phyloP scores from a whole-genome alignment of 148 eudicot genomes.

The Polygonum aviculare region DNA sequence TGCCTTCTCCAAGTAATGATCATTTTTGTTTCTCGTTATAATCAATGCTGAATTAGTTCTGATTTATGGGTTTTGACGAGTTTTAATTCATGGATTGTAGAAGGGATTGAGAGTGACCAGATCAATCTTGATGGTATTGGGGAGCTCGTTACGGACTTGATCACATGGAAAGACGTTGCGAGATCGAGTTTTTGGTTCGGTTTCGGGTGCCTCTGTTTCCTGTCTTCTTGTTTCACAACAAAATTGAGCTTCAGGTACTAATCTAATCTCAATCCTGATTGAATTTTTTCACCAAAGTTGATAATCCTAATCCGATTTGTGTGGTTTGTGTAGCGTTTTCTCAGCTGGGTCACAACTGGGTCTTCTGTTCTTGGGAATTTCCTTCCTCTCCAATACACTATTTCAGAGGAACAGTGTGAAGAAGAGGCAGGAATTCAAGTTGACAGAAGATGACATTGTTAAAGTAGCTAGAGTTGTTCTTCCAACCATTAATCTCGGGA shows the following conservation, averaged over 20 bases:
- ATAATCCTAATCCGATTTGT: neutral
- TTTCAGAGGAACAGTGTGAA: conserved; percentile 34
- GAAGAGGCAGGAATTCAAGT: conserved; percentile 27
- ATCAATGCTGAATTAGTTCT: neutral
- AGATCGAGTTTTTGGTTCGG: conserved; percentile 97
- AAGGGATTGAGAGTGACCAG: conserved; percentile 32
- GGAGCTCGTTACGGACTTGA: conserved; percentile 43
- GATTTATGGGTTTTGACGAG: conserved; percentile 6
- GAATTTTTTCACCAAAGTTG: neutral
- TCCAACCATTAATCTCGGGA: conserved; percentile 60
- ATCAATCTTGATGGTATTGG: conserved; percentile 52
- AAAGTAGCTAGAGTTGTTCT: conserved; percentile 51
- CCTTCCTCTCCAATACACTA: conserved; percentile 63
- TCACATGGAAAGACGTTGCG: conserved; percentile 85
- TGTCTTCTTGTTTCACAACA: conserved; percentile 77
- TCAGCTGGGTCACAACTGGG: conserved; percentile 71
- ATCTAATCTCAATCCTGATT: neutral
- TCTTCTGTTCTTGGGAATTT: conserved; percentile 58
- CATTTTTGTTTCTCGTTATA: neutral
- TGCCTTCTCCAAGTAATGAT: conserved; percentile 42
- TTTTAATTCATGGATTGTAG: conserved; percentile 20
- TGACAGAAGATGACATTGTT: conserved; percentile 66
- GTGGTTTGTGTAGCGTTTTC: conserved; percentile 49
- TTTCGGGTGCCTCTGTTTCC: conserved; percentile 70
- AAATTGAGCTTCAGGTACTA: conserved; percentile 62